Percentiles rank a stretch among this genome's conserved stretches.
Evolutionary conservation across 352 stramenopile genomes (phyloP).

Genomic region (Globisporangium perplexum): DNA sequence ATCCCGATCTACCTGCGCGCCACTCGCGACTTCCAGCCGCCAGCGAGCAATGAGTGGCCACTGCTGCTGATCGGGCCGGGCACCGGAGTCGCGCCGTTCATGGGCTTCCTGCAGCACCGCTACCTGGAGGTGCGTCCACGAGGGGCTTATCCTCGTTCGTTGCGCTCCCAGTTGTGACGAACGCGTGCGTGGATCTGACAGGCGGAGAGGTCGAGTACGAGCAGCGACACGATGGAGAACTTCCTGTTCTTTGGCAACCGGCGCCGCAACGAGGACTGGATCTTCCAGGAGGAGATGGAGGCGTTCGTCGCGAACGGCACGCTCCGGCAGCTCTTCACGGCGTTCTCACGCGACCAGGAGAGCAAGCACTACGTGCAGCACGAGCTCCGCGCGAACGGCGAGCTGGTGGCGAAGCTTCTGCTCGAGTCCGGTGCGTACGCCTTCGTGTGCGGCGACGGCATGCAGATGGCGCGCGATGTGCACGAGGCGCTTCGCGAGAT

Average conservation of each 20-base stretch:
- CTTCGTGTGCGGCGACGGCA: slow-evolving; percentile 95
- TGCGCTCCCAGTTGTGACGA: neutral
- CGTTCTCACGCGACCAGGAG: slow-evolving; percentile 89
- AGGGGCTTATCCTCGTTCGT: neutral
- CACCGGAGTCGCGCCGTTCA: slow-evolving; percentile 95
- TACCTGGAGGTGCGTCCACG: slow-evolving; percentile 19
- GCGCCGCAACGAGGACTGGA: slow-evolving; percentile 83
- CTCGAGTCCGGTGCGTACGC: slow-evolving; percentile 74
- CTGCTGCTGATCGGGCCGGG: slow-evolving; percentile 95
- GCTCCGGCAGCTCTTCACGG: slow-evolving; percentile 80
- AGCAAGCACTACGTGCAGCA: slow-evolving; percentile 95
- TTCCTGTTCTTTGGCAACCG: slow-evolving; percentile 96
- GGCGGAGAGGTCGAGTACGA: slow-evolving; percentile 10
- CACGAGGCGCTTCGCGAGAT: slow-evolving; percentile 80
- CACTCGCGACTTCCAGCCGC: slow-evolving; percentile 89
- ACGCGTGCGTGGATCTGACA: neutral
- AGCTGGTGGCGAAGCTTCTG: slow-evolving; percentile 70
- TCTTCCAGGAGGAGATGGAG: slow-evolving; percentile 89
- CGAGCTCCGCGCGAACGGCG: slow-evolving; percentile 51
- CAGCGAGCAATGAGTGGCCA: slow-evolving; percentile 68
- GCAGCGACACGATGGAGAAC: slow-evolving; percentile 42
- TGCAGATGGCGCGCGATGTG: slow-evolving; percentile 94
- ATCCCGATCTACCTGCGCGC: slow-evolving; percentile 89
- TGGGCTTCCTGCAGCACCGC: slow-evolving; percentile 93
- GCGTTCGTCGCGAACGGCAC: slow-evolving; percentile 63